Evolutionary conservation across 176 grass and related monocot genomes (phyloP).

Genomic region (Oryza glaberrima): DNA sequence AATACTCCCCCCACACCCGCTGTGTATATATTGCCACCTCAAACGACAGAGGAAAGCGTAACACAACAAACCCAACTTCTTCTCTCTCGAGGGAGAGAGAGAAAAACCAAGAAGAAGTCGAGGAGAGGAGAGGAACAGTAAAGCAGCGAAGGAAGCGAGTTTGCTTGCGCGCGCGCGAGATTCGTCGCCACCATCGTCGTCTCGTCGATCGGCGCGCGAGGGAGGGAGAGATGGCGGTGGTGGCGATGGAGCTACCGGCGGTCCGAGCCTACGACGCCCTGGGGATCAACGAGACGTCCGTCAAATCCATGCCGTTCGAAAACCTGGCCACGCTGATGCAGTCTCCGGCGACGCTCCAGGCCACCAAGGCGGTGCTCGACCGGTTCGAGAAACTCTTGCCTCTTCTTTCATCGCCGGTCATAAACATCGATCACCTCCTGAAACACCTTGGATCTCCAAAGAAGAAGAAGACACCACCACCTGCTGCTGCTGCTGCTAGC

Average conservation of each 20-base stretch:
- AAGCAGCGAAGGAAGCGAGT: too few species aligned
- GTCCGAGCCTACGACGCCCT: conserved; percentile 72
- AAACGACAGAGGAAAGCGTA: too few species aligned
- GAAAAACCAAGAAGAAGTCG: too few species aligned
- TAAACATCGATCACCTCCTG: conserved; percentile 90
- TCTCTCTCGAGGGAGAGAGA: too few species aligned
- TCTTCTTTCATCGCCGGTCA: conserved; percentile 37
- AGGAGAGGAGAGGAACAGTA: too few species aligned
- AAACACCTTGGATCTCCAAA: conserved; percentile 81
- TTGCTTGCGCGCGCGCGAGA: too few species aligned
- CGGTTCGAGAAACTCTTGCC: conserved; percentile 67
- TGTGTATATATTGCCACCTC: too few species aligned
- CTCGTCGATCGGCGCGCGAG: too few species aligned
- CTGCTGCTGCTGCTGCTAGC: conserved; percentile 38
- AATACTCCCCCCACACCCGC: too few species aligned
- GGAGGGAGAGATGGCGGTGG: too few species aligned
- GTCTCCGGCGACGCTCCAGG: conserved; percentile 64
- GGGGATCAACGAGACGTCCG: conserved; percentile 70
- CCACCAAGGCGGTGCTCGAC: conserved; percentile 73
- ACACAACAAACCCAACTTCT: too few species aligned
- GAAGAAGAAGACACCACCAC: conserved; percentile 41
- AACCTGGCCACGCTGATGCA: conserved; percentile 75
- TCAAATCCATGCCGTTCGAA: conserved; percentile 90
- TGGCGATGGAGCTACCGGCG: not conserved
- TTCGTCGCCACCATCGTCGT: too few species aligned